Evolutionary conservation across 176 grass and related monocot species (phyloP).

Genomic region (Carex pumila): DNA sequence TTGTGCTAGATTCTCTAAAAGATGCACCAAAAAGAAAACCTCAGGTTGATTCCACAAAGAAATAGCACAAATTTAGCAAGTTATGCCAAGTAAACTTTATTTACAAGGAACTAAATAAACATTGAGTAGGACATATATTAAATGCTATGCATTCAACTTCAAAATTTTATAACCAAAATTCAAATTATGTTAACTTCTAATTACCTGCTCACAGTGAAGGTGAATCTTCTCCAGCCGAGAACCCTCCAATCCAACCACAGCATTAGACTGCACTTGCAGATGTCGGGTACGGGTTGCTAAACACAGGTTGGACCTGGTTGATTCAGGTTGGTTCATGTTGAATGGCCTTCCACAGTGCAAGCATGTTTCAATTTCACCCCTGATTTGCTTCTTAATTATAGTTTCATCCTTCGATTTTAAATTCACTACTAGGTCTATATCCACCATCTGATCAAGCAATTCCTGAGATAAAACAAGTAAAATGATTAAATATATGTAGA

Average conservation of each 20-base stretch:
- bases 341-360: slow-evolving; percentile 69
- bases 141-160: background rate
- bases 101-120: background rate
- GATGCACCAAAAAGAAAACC: background rate
- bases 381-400: slow-evolving; percentile 61
- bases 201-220: slow-evolving; percentile 68
- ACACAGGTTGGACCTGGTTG: slow-evolving; percentile 35
- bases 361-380: slow-evolving; percentile 50
- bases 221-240: slow-evolving; percentile 52
- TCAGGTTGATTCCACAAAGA: background rate
- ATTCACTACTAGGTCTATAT: slow-evolving; percentile 87
- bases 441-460: slow-evolving; percentile 85
- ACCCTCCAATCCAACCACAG: slow-evolving; percentile 39
- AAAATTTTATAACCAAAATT: background rate
- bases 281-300: slow-evolving; percentile 33
- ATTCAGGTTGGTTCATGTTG: slow-evolving; percentile 34
- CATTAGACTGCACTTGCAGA: slow-evolving; percentile 32
- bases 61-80: too few relatives aligned
- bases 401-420: slow-evolving; percentile 80
- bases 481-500: background rate
- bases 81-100: background rate
- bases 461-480: slow-evolving; percentile 28
- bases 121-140: background rate
- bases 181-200: background rate
- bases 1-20: background rate